Evolutionary conservation across 148 eudicot species (phyloP).

Genomic region (Hydrangea macrophylla): DNA sequence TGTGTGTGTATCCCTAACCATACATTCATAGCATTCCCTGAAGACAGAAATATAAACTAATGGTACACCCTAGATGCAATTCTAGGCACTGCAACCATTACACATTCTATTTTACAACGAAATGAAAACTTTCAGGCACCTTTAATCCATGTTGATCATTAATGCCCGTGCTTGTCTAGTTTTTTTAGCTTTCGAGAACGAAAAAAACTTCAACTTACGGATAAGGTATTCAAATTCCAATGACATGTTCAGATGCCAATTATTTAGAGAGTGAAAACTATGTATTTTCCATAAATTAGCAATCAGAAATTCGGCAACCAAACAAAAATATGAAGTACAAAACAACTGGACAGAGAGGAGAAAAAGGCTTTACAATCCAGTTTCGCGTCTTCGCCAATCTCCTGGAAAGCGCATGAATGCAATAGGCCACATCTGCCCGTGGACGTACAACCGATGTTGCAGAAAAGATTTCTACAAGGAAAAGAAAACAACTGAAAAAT

Average conservation of each 20-base stretch:
- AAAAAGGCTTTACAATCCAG: conserved; percentile 69
- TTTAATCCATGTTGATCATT: neutral
- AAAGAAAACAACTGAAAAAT: neutral
- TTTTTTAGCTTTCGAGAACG: neutral
- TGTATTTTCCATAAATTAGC: too few species aligned
- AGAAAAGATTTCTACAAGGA: conserved; percentile 54
- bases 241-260: too few species aligned
- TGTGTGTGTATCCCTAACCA: too few species aligned
- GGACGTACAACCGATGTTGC: conserved; percentile 74
- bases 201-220: neutral
- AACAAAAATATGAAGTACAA: too few species aligned
- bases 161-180: neutral
- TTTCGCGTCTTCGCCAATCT: conserved; percentile 86
- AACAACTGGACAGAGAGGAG: neutral
- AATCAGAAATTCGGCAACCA: too few species aligned
- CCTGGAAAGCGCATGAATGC: conserved; percentile 88
- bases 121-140: too few species aligned
- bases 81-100: neutral
- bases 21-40: neutral
- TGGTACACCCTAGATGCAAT: neutral
- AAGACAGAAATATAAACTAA: neutral
- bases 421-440: conserved; percentile 91
- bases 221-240: neutral
- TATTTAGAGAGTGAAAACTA: too few species aligned
- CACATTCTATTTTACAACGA: too few species aligned